Evolutionary conservation across 768 basidiomycete species (phyloP), one percentile per base, ranked within the genome.

Genomic region (Mycena indigotica): DNA sequence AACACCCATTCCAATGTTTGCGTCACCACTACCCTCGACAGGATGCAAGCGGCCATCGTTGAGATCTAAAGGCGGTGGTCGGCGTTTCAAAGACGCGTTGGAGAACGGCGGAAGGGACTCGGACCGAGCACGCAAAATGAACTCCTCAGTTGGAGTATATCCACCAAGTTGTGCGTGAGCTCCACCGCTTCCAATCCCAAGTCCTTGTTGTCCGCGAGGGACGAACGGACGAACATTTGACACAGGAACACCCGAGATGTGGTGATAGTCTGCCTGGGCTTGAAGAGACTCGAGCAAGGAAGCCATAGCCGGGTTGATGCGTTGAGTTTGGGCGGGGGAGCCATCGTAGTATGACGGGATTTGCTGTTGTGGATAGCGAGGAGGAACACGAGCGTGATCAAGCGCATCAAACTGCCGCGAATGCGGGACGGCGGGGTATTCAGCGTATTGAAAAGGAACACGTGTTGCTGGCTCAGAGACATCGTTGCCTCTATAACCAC

Each of bases 61-160:
- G 17, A 77, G 62, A 56, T 76, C 72, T 32, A 78, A 64, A 46
- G 76, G 75, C 5, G 70, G 67, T 26, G 75, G 76, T 5, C 73
- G 67, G 6, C 75, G 68, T 39, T 65, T 62, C 51, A 52, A 13
- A 19, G n/a, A 50, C 26, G 44, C 51, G 39, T 15, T 50, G 13
- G 15, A 26, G 5, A 26, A 39, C 3, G 25, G 62, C 10, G 55
- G 58, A n/a, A 58, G 52, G 41, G 66, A 68, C 56, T 79, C 74
- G 3, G 76, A 69, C 70, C 79, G 74, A 70, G 85, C 59, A 70
- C 84, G 85, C 66, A 90, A 80, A 50, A 89, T 83, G 59, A 83
- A 80, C 69, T 87, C 83, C 67, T 90, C 88, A 0, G 87, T 76
- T 2, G 86, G 76, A 0, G 88, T 90, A 61, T 84, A 90, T 2